Evolutionary conservation across 345 rosid species (phyloP).

Genomic region (Orychophragmus violaceus): DNA sequence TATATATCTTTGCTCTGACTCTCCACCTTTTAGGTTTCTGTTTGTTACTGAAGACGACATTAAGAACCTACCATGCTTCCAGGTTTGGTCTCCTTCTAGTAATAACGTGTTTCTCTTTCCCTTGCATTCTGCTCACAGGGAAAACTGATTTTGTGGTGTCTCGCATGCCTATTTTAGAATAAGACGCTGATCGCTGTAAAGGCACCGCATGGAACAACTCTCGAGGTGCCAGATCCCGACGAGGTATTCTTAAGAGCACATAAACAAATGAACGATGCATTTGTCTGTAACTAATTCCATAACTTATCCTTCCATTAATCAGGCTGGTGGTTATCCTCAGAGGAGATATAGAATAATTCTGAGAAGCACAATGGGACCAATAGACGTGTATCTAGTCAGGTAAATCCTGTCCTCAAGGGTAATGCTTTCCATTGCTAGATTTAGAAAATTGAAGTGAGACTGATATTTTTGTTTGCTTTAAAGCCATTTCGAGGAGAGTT

Average conservation of each 20-base stretch:
- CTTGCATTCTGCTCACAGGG: conserved; percentile 1
- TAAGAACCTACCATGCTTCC: conserved; percentile 86
- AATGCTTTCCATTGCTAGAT: conserved; percentile 4
- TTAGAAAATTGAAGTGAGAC: not conserved
- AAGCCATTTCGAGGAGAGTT: conserved; percentile 89
- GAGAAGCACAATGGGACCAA: conserved; percentile 96
- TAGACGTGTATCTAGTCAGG: conserved; percentile 98
- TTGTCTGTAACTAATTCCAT: not conserved
- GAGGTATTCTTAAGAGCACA: conserved; percentile 54
- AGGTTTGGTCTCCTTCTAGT: conserved; percentile 41
- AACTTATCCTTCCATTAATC: conserved; percentile 19
- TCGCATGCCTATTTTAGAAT: conserved; percentile 42
- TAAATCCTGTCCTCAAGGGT: conserved; percentile 17
- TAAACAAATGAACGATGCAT: not conserved
- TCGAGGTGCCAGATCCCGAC: conserved; percentile 99
- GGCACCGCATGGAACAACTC: conserved; percentile 99
- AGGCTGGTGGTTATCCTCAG: conserved; percentile 90
- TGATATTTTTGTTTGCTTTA: not conserved
- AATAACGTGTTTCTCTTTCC: not conserved
- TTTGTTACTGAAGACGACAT: conserved; percentile 97
- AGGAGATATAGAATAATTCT: conserved; percentile 89
- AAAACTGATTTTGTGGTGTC: conserved; percentile 4
- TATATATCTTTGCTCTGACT: conserved; percentile 13
- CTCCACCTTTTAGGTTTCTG: conserved; percentile 59
- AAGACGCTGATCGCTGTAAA: conserved; percentile 92